Evolutionary conservation across 345 rosid genomes (phyloP), one percentile per base, ranked within the genome.

Genomic region (Camelina sativa): DNA sequence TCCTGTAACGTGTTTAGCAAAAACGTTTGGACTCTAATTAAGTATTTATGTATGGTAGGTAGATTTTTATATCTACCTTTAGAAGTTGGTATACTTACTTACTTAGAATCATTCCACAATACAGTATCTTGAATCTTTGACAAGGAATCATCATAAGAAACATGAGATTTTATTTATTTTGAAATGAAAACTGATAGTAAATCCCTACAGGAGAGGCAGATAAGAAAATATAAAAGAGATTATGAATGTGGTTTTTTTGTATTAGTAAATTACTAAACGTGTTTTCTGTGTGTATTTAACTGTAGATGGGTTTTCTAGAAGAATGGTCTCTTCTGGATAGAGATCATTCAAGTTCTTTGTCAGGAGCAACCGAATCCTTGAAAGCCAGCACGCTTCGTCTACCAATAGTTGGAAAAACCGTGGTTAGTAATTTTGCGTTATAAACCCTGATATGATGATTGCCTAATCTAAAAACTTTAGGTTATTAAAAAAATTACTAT

Each of bases 341-440:
- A 47, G 96, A 92, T 71, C 95, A 87, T 77, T 87, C 89, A 60
- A 63, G 82, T 79, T 92, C 98, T 55, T 80, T 96, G 70, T 82
- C 85, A 6, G 98, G 92, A 67, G 97, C 96, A 74, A 85, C 77
- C 11, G 95, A 91, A 81, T 88, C 98, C 76, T 79, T 96, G 84
- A 82, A 82, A 78, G 92, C 96, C 44, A 96, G 97, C 86, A 92
- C 95, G 43, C 90, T 96, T 50, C 96, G 96, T 62, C 90, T 92
- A 73, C 99, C 99, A 43, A 88, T 93, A 72, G 88, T 88, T 75
- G 84, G 85, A 23, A 96, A 96, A 61, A 96, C 97, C 53, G 85
- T 87, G 88, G 99, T 96, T 71, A 74, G 79, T 59, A 56, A 30
- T n/a, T 22, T 44, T 38, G 19, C 11, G 59, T 54, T 65, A 12